Evolutionary conservation across 1,139 yeast genomes (phyloP).

Genomic region (Kurtzmaniella natalensis): DNA sequence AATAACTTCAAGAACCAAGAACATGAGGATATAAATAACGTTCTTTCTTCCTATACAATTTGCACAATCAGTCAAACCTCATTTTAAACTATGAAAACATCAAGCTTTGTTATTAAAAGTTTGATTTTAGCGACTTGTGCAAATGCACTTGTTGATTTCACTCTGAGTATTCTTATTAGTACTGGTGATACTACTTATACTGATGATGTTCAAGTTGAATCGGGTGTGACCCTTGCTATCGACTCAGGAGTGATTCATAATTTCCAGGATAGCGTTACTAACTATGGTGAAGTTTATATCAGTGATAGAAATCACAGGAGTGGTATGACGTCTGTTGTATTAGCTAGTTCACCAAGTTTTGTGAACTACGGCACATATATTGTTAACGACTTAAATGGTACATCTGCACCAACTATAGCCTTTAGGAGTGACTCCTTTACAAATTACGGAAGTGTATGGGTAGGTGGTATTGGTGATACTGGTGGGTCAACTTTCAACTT

Average conservation of each 20-base stretch:
- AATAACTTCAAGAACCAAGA: no score
- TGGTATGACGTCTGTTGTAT: constrained; percentile 15
- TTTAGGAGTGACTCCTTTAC: constrained; percentile 11
- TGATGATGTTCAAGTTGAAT: constrained; percentile 1
- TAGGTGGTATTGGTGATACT: constrained; percentile 12
- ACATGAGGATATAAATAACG: no score
- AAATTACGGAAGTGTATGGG: constrained; percentile 11
- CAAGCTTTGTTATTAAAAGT: no score
- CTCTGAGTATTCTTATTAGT: constrained; percentile 2
- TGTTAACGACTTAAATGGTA: constrained; percentile 14
- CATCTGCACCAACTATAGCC: constrained; percentile 17
- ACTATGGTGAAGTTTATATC: constrained; percentile 15
- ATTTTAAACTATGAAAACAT: no score
- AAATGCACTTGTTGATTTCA: constrained; percentile 1
- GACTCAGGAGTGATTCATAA: constrained; percentile 7
- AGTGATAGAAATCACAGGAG: constrained; percentile 12
- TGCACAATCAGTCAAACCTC: no score
- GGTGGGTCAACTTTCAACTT: constrained; percentile 12
- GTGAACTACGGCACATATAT: constrained; percentile 13
- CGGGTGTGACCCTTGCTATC: constrained; percentile 2
- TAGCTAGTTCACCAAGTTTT: constrained; percentile 6
- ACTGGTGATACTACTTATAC: constrained; percentile 1
- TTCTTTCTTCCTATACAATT: no score
- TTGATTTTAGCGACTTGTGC: no score
- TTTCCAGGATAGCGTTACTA: constrained; percentile 13